Base-by-base conservation (phyloP, 176 grass and related monocot species). In the Alloteropsis semialata region DNA sequence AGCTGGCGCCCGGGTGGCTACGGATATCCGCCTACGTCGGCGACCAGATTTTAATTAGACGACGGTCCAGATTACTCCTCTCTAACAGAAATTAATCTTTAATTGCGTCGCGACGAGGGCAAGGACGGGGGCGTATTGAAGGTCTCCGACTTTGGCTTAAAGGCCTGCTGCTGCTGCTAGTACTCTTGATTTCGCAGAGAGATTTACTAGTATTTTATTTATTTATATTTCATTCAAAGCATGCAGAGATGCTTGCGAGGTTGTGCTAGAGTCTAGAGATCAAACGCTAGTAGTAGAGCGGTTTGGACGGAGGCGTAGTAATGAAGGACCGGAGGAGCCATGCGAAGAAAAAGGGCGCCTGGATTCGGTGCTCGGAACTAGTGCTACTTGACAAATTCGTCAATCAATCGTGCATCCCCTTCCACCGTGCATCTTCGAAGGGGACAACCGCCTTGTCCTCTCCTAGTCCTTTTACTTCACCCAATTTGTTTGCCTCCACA, bases 351-450 rank as follows among this genome's bases (percentile, higher is more conserved):
- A 24, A 11, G 15, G 38, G 2, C 12, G 17, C 5, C 57, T 63
- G 43, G 76, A 79, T 65, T 79, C 28, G 77, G 44, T 79, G 77
- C 77, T 79, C 10, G 21, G 32, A 67, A 65, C 34, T 49, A 17
- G 16, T n/a, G 82, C 64, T 86, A 77, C 56, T 86, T 78, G 73
- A 90, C 88, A 90, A 86, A 86, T 10, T 90, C 79, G 10, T 73
- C 86, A 65, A 77, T 90, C 84, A 80, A 17, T 80, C 50, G 53
- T 67, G 77, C 63, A 82, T 82, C 73, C 46, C 57, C n/a, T 86
- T 77, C 43, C 77, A 53, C 2, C 77, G 19, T 72, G 69, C 81
- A 54, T 57, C 83, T 59, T 66, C 72, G 28, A 71, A 65, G 67
- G 55, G 65, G 78, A 89, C 87, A 76, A 33, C 28, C 83, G 22